Base-by-base conservation (phyloP, 495 filamentous ascomycete genomes). In the Amorphotheca resinae region DNA sequence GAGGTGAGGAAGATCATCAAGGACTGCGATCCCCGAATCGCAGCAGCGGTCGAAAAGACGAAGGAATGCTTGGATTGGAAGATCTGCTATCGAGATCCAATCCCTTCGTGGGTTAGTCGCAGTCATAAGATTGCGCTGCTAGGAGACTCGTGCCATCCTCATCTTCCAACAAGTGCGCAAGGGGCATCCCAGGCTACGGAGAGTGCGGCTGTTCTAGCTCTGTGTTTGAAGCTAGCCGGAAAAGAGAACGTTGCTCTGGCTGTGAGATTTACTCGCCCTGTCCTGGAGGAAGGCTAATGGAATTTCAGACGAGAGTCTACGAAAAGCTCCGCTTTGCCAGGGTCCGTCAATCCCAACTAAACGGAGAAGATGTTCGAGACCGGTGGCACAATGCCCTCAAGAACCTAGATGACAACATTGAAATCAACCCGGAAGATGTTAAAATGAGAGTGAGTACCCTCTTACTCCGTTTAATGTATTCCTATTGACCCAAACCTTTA, bases 361-460 rank as follows among this genome's bases (percentile, higher is more conserved):
- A 73, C 44, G 69, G 69, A 0, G 67, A 70, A 49, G 69, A 72
- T 45, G 37, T 73, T 21, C 45, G 69, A n/a, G 67, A 72, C 48
- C 53, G 69, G 14, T 73, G 69, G 69, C 69, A 73, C 42, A 65
- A 59, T 44, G 65, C 64, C 30, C 54, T 73, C 16, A 70, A 67
- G 50, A 51, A 59, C 22, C 58, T 67, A 14, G 67, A 65, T 11
- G 62, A 66, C n/a, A 60, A 63, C 16, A 54, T 59, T 0, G 64
- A 72, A 45, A 65, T 71, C 41, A 67, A 73, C 49, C 69, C 69
- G 3, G 68, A 73, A 45, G 61, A 63, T 16, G 49, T 72, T 14
- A 73, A 69, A 58, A 72, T 73, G 43, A 54, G 61, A 23, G 48
- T 46, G 5, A 33, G 32, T 42, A 3, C 11, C n/a, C n/a, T n/a